Evolutionary conservation across 257 asterid species (phyloP), one percentile per base, ranked within the genome.

Genomic region (Solanum corneliomulleri): DNA sequence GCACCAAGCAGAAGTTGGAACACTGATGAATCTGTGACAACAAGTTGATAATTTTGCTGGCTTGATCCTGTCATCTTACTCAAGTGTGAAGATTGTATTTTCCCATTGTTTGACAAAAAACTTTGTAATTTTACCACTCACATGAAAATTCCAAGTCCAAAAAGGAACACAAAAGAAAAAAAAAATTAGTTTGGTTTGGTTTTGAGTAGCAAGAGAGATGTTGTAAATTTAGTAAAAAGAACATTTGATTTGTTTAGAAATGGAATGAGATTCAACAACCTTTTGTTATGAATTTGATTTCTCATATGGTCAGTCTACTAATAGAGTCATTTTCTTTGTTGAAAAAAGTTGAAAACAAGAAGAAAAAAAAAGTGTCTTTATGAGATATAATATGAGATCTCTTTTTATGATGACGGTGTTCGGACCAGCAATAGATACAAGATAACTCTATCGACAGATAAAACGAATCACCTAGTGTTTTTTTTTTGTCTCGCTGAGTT

Each of bases 1-100:
- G 89, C 92, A 88, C 88, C 93, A n/a, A 90, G 91, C 37, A 86
- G 78, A 70, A 89, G 88, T 85, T 90, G 92, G 93, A 89, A 89
- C 31, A 84, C 21, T 29, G 88, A 89, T 86, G 91, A 83, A 25
- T 83, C 89, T 47, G 89, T 21, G 82, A 45, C 75, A 42, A 87
- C 76, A 89, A 91, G 88, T 72, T 89, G 20, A 84, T 91, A 87
- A 88, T 80, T 49, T 74, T 29, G 2, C 31, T 47, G 20, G 42
- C 16, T 29, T 72, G 47, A 35, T 18, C 39, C 3, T 45, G 64
- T 47, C 84, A 80, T 10, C 47, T 20, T 49, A 31, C 44, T 11
- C 69, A 49, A 49, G 85, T 81, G 85, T 81, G 85, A 81, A 81
- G 85, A 49, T 84, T 84, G 74, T 12, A 27, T 62, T 84, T 37